Conservation (phyloP, 1,284 basidiomycete species). For the Apiotrichum akiyoshidainum region DNA sequence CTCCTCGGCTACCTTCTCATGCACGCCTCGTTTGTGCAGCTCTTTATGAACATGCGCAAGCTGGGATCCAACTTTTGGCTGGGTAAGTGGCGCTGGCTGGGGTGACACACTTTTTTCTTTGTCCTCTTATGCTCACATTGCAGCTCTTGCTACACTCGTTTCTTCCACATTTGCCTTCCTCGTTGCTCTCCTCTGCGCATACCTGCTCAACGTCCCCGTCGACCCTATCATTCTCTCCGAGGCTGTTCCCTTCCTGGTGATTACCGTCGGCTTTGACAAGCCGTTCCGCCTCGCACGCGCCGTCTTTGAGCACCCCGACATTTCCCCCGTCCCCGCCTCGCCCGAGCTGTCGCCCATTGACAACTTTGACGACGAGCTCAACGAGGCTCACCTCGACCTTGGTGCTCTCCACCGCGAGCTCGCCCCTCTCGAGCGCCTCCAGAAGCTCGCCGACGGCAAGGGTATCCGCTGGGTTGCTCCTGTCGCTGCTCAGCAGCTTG, state of each 20-base stretch:
- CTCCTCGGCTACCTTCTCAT: constrained; percentile 93
- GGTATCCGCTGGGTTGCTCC: constrained; percentile 55
- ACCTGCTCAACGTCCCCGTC: constrained; percentile 77
- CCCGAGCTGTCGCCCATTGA: constrained; percentile 50
- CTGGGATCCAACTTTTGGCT: constrained; percentile 89
- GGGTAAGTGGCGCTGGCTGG: constrained; percentile 40
- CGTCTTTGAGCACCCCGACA: constrained; percentile 81
- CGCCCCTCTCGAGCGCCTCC: constrained; percentile 47
- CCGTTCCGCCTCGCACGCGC: constrained; percentile 86
- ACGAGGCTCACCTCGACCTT: constrained; percentile 41
- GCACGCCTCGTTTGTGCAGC: constrained; percentile 89
- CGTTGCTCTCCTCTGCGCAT: constrained; percentile 77
- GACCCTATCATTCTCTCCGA: constrained; percentile 88
- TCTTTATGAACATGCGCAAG: constrained; percentile 79
- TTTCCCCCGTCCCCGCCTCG: constrained; percentile 52
- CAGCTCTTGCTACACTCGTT: constrained; percentile 73
- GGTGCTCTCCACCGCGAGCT: constrained; percentile 47
- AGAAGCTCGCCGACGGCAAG: constrained; percentile 48
- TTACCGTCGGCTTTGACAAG: constrained; percentile 97
- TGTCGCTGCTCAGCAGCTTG: constrained; percentile 72
- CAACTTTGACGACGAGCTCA: constrained; percentile 22
- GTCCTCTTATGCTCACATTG: constrained; percentile 12
- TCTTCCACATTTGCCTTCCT: constrained; percentile 86
- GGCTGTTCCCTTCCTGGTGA: constrained; percentile 94
- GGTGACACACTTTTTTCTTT: neutral